Base-by-base conservation (phyloP, 352 stramenopile genomes). In the Pythium apleroticum region DNA sequence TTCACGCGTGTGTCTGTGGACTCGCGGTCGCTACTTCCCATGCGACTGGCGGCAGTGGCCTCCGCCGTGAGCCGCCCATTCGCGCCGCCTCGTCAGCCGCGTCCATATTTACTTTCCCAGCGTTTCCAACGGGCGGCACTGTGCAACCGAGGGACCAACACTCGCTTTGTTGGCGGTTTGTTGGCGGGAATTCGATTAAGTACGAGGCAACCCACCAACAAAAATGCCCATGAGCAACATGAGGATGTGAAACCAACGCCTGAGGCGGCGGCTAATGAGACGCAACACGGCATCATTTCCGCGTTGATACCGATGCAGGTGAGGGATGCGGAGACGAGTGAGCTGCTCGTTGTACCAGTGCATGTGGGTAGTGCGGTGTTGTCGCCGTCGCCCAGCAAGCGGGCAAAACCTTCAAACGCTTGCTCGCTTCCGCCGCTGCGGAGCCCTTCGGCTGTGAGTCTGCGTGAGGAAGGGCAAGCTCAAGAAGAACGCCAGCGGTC, bases 241-340 rank as follows among this genome's bases (percentile, higher is more conserved):
- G 52, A 15, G 24, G 14, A n/a, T 2, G 30, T 46, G 52, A 59
- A 48, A 46, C 52, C 30, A 59, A 30, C 30, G 5, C 33, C n/a
- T n/a, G 22, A 22, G 35, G 15, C 25, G n/a, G 11, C 15, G 12
- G 15, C 28, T 57, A 17, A 43, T 22, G 31, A 57, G 27, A 45
- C 20, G n/a, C n/a, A n/a, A n/a, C n/a, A n/a, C n/a, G n/a, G n/a
- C n/a, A n/a, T n/a, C n/a, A n/a, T 57, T 25, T 39, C 4, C 25
- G 46, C 19, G 35, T 15, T 8, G 20, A 39, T 19, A 17, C 20
- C 45, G 2, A 76, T 78, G 43, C 52, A 84, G 22, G 79, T 90
- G 56, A 63, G 63, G 28, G 80, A 91, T 43, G 80, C 80, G 46
- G 83, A 91, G 72, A 91, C 79, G 1, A 80, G 80, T 4, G 82